Conservation (phyloP, 352 stramenopile species). For the Peronospora farinosa region DNA sequence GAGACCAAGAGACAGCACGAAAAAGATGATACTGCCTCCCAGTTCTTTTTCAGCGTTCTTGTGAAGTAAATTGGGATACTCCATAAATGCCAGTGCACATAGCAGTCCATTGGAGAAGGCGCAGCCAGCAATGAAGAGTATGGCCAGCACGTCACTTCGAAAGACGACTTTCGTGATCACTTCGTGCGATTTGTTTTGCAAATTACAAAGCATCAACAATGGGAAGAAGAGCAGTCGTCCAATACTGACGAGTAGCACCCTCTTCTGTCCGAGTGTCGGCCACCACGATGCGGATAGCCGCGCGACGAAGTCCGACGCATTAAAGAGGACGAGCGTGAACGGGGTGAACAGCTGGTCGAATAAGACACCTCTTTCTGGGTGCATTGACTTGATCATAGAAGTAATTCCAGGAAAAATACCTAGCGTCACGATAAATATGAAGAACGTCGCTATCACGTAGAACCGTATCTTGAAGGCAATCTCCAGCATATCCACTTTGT, state of each 20-base stretch:
- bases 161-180: constrained; percentile 72
- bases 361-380: constrained; percentile 38
- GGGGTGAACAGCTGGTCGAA: constrained; percentile 69
- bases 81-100: constrained; percentile 69
- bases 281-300: constrained; percentile 45
- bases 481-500: constrained; percentile 44
- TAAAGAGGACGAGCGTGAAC: constrained; percentile 76
- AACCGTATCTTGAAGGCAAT: constrained; percentile 55
- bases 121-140: constrained; percentile 48
- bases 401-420: constrained; percentile 71
- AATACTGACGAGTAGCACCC: constrained; percentile 36
- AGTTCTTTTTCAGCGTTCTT: constrained; percentile 64
- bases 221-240: constrained; percentile 50
- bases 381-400: constrained; percentile 57
- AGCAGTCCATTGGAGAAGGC: constrained; percentile 72
- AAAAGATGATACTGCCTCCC: constrained; percentile 77
- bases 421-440: constrained; percentile 73
- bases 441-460: constrained; percentile 55
- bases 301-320: constrained; percentile 62
- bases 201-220: constrained; percentile 70
- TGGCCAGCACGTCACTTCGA: constrained; percentile 53
- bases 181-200: constrained; percentile 60
- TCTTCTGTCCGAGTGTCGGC: constrained; percentile 26
- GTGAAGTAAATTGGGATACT: constrained; percentile 53
- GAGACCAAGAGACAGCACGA: constrained; percentile 67